Evolutionary conservation across 2,329 filamentous ascomycete genomes (phyloP), one percentile per base, ranked within the genome.

Genomic region (Emmonsia crescens): DNA sequence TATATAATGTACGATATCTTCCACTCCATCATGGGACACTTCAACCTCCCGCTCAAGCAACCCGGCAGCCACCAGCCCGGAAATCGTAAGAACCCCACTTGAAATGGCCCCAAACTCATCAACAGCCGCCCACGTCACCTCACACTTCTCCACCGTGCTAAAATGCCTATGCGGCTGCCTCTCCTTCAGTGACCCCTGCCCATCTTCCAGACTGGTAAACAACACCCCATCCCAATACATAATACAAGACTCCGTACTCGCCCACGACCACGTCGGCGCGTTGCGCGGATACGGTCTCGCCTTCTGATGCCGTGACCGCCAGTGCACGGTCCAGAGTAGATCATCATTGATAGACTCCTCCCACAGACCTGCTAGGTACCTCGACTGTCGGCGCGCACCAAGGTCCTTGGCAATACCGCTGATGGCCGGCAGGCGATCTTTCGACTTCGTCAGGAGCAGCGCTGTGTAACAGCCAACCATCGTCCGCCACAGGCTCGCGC

Each of bases 351-450:
- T 24, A 21, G 33, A 38, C 31, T 56, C 52, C 21, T 56, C 52
- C 52, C 52, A 56, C 33, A 56, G 9, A 19, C 52, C 52, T 3
- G 52, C 52, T 9, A 56, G n/a, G 33, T 56, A 56, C 31, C 52
- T 21, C n/a, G 52, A 56, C 52, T 56, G 19, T 2, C 52, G 33
- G n/a, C 52, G 52, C n/a, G 33, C n/a, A 16, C 33, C 52, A 16
- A 56, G 52, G 16, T 56, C 52, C 52, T 56, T 56, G 33, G 52
- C 52, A 38, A 56, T 56, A 40, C 52, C 52, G 33, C 52, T 56
- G 52, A 56, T 56, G 9, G 52, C 52, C 33, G 52, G 52, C 21
- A 56, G 33, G 33, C 52, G 52, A 56, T 56, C 52, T 14, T 56
- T 56, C 4, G 52, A 40, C 12, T 24, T 36, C 12, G 31, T 56